Base-by-base conservation (phyloP, 1,284 basidiomycete genomes). In the Taiwanofungus camphoratus region DNA sequence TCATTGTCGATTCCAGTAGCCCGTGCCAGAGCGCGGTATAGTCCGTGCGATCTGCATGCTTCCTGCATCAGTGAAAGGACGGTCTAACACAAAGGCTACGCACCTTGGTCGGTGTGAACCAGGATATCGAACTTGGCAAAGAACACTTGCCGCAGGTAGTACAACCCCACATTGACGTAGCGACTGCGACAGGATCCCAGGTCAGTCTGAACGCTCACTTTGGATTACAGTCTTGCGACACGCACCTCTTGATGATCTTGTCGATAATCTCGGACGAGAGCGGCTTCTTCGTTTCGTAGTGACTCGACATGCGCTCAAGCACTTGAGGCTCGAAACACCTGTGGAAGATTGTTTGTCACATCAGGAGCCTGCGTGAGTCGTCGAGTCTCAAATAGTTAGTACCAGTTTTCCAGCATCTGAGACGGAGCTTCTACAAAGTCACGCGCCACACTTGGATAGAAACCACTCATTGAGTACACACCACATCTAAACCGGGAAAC, bases 401-500 rank as follows among this genome's bases (percentile, higher is more conserved):
- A 80, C 90, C 89, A 93, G 59, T 92, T 90, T 65, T 93, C 91
- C 47, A 92, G 69, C 90, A 92, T 92, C 65, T 92, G 88, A 15
- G 81, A 85, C 0, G 88, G 90, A 0, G 87, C 87, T 63, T 92
- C 89, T 5, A 89, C 88, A 52, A 92, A 93, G 64, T 93, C 90
- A 12, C 83, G 61, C 1, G 83, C 84, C 26, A 89, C 86, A 32
- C 74, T 77, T 52, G 12, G 41, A 42, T 41, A 31, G 29, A 27
- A 36, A 40, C 29, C 36, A 16, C 29, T 19, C 30, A 18, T 29
- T 29, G 12, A n/a, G n/a, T n/a, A n/a, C 11, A 16, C 30, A 38
- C 23, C 24, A 20, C 42, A 9, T n/a, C 26, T 8, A 29, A n/a
- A 29, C n/a, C 26, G n/a, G 26, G 29, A 41, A 37, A 33, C n/a